Evolutionary conservation across 2,329 filamentous ascomycete species (phyloP), one percentile per base, ranked within the genome.

Genomic region (Verticillium zaregamsianum): DNA sequence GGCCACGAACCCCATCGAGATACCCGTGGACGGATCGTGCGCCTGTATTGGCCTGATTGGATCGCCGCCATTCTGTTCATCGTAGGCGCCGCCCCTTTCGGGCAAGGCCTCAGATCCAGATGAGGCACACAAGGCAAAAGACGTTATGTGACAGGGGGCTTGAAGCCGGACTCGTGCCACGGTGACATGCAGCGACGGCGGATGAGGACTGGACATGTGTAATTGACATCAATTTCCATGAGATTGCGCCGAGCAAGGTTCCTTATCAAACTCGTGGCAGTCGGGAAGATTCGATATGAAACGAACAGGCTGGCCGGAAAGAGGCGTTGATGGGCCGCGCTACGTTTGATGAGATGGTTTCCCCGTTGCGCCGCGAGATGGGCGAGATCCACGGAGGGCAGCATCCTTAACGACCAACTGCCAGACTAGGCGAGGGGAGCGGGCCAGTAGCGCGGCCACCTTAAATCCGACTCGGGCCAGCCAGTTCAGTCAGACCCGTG

Each of bases 191-290:
- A 33, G 54, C 25, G 54, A 25, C 25, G 54, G 31, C 54, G 54
- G 25, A 55, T 55, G 25, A 33, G 54, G 28, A 11, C 40, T 23
- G 20, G 40, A 12, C 54, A 25, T 33, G 54, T 31, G 54, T 55
- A 55, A 55, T 55, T 55, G 54, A 55, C 25, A 31, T 33, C 54
- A 55, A 55, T 55, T 55, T 55, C 54, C 54, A 55, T 33, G 54
- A 55, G 54, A 55, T 55, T 55, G 31, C 54, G n/a, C 40, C n/a
- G n/a, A 49, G 40, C 40, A 49, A n/a, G 40, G 40, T 49, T 49
- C 40, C n/a, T 25, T 49, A 49, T 49, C 40, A 49, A n/a, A 49
- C 40, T 49, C 40, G 40, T 49, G 40, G 40, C 40, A 49, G 40
- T n/a, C 40, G 17, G 40, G 40, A 49, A 49, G 17, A 20, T 23